Percentiles rank a stretch among this genome's conserved stretches.
Evolutionary conservation across 176 grass and related monocot species (phyloP).

Genomic region (Cenchrus purpureus): DNA sequence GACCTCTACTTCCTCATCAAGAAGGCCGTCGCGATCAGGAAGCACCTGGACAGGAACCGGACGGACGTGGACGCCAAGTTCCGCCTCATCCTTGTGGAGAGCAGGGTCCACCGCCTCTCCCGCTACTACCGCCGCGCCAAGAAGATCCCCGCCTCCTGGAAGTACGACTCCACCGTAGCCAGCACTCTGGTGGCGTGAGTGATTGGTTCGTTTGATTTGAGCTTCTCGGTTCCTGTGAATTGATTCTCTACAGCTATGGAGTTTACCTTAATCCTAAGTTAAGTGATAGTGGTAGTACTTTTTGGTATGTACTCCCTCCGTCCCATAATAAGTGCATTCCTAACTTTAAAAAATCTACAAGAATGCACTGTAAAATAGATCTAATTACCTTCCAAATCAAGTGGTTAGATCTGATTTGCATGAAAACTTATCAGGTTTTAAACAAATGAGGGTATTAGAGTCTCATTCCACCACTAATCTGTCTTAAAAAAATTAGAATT

Average conservation of each 20-base stretch:
- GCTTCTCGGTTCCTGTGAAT: constrained; percentile 10
- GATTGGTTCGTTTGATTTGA: constrained; percentile 8
- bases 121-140: constrained; percentile 83
- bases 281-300: constrained; percentile 5
- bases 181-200: constrained; percentile 44
- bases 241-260: constrained; percentile 13
- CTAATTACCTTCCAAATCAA: too few relatives aligned
- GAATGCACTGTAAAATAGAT: too few relatives aligned
- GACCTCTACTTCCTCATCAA: constrained; percentile 88
- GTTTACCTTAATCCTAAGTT: constrained; percentile 11
- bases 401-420: too few relatives aligned
- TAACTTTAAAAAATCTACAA: too few relatives aligned
- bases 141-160: constrained; percentile 58
- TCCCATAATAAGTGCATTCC: too few relatives aligned
- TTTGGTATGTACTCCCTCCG: constrained; percentile 32
- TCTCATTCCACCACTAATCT: too few relatives aligned
- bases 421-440: too few relatives aligned
- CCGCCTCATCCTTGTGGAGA: constrained; percentile 77
- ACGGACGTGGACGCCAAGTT: constrained; percentile 85
- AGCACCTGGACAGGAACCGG: constrained; percentile 83
- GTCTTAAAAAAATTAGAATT: too few relatives aligned
- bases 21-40: constrained; percentile 90
- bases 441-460: too few relatives aligned
- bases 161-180: constrained; percentile 51
- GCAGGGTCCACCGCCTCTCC: constrained; percentile 77